Evolutionary conservation across 2,329 filamentous ascomycete genomes (phyloP).

Genomic region (Xylaria sp.): DNA sequence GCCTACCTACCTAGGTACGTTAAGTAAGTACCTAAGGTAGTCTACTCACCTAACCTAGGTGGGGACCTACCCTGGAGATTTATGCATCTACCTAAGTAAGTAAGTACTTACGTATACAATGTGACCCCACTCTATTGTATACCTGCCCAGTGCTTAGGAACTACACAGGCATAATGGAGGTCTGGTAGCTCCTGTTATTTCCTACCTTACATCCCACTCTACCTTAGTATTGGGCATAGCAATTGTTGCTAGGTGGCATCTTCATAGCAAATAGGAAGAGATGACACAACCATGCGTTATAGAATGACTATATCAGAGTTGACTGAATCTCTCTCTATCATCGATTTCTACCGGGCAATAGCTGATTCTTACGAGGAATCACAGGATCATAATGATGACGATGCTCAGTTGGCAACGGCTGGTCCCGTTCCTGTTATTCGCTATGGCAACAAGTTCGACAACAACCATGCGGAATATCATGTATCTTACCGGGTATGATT

Average conservation of each 20-base stretch:
- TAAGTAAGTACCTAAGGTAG: too few species aligned
- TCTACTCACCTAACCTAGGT: too few species aligned
- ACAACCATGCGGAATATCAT: conserved; percentile 48
- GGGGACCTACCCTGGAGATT: not conserved
- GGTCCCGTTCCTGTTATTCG: conserved; percentile 33
- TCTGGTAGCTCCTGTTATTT: not conserved
- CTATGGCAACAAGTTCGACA: conserved; percentile 35
- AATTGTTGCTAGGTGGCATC: not conserved
- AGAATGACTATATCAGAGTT: not conserved
- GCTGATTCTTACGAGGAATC: not conserved
- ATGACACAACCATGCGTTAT: not conserved
- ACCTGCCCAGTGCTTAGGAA: not conserved
- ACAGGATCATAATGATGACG: conserved; percentile 23
- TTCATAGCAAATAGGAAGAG: not conserved
- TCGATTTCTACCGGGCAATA: not conserved
- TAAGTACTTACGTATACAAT: too few species aligned
- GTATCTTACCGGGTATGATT: conserved; percentile 50
- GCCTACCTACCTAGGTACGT: too few species aligned
- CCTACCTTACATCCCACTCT: not conserved
- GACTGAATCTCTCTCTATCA: not conserved
- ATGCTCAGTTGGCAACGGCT: conserved; percentile 27
- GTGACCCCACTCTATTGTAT: conserved; percentile 12
- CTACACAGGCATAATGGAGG: not conserved
- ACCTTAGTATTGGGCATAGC: not conserved
- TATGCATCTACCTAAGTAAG: not conserved